A percentile compares a stretch with the other conserved stretches of the same genome.
Evolutionary conservation across 495 filamentous ascomycete species (phyloP).

Genomic region (Aspergillus nidulans): DNA sequence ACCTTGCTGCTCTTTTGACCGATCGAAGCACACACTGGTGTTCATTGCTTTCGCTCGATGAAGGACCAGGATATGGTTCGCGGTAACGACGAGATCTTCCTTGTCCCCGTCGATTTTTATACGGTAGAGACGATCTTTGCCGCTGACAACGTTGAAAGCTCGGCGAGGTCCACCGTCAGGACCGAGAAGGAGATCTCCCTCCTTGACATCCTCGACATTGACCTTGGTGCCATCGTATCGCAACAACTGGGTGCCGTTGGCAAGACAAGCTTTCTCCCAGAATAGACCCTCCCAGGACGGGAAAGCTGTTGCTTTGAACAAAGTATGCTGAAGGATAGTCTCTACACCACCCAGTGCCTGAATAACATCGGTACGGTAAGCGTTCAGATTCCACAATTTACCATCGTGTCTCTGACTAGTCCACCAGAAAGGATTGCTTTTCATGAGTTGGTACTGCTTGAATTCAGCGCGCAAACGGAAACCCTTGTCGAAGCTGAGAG

Average conservation of each 20-base stretch:
- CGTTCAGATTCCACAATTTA: constrained; percentile 98
- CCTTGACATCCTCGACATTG: constrained; percentile 44
- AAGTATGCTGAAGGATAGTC: constrained; percentile 94
- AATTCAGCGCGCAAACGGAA: constrained; percentile 96
- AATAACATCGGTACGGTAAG: constrained; percentile 97
- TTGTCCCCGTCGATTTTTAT: constrained; percentile 31
- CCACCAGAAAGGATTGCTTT: constrained; percentile 99
- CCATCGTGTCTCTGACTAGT: constrained; percentile 97
- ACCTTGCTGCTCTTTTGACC: no score
- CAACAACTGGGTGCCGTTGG: constrained; percentile 35
- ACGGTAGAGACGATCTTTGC: constrained; percentile 42
- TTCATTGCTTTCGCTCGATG: constrained; percentile 24
- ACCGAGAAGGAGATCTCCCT: constrained; percentile 45
- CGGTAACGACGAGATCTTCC: constrained; percentile 44
- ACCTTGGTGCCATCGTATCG: constrained; percentile 37
- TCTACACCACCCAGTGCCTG: constrained; percentile 99
- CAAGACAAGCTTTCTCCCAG: constrained; percentile 79
- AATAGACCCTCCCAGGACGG: constrained; percentile 98
- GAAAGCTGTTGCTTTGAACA: constrained; percentile 99
- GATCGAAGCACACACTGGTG: constrained; percentile 6
- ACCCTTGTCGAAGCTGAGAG: constrained; percentile 97
- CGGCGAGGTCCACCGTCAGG: constrained; percentile 43
- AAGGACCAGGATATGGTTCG: constrained; percentile 46
- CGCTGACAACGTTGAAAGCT: constrained; percentile 46
- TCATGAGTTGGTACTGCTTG: constrained; percentile 98